A percentile compares a stretch with the other conserved stretches of the same genome.
Evolutionary conservation across 495 filamentous ascomycete species (phyloP).

Genomic region (Lasiosphaeria ovina): DNA sequence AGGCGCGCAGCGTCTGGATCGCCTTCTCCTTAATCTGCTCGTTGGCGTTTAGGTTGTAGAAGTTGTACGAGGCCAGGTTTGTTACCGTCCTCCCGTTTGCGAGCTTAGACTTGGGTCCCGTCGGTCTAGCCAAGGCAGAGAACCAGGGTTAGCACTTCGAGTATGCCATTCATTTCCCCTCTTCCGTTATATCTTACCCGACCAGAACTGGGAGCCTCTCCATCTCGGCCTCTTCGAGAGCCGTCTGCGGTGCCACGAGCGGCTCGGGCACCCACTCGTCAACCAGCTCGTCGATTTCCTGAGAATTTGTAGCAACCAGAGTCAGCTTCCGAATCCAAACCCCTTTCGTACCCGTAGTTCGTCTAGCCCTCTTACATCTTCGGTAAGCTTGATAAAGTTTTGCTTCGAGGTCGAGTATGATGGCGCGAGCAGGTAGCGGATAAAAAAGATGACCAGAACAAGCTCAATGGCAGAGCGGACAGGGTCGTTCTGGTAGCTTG

Average conservation of each 20-base stretch:
- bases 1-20: slow-evolving; percentile 86
- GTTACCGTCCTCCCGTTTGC: slow-evolving; percentile 83
- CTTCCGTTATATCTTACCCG: slow-evolving; percentile 54
- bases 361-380: slow-evolving; percentile 55
- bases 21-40: slow-evolving; percentile 92
- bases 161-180: too few species aligned
- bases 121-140: slow-evolving; percentile 57
- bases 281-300: slow-evolving; percentile 95
- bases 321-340: slow-evolving; percentile 2
- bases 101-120: slow-evolving; percentile 86
- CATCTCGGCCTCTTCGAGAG: slow-evolving; percentile 74
- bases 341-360: neutral
- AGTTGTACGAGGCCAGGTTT: slow-evolving; percentile 92
- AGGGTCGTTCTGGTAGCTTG: slow-evolving; percentile 96
- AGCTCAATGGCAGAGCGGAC: slow-evolving; percentile 91
- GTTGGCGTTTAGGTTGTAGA: slow-evolving; percentile 93
- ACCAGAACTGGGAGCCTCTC: slow-evolving; percentile 85
- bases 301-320: slow-evolving; percentile 1
- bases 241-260: slow-evolving; percentile 68
- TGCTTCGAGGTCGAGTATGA: slow-evolving; percentile 85
- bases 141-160: neutral
- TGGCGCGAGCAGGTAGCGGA: slow-evolving; percentile 87
- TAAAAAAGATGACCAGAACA: slow-evolving; percentile 90
- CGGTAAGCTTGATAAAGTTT: slow-evolving; percentile 81
- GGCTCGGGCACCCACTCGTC: slow-evolving; percentile 97